A percentile compares a stretch with the other conserved stretches of the same genome.
Evolutionary conservation across 2,329 filamentous ascomycete species (phyloP).

Genomic region (Phialophora tarda): DNA sequence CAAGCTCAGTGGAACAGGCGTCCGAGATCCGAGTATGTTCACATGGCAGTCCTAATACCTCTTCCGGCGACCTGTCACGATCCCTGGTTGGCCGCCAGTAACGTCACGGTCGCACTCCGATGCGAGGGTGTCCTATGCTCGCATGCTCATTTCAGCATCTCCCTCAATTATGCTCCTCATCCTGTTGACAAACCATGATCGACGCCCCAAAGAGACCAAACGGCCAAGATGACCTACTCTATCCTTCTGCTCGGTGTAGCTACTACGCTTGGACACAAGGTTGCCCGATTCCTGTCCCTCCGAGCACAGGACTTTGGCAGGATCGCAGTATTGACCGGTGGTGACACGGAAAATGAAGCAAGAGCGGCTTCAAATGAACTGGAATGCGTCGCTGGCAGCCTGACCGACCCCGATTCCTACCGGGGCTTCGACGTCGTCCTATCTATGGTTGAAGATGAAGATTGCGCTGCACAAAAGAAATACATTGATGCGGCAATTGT

Average conservation of each 20-base stretch:
- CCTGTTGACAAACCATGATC: not conserved
- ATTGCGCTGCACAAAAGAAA: slow-evolving; percentile 2
- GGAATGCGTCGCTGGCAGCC: slow-evolving; percentile 6
- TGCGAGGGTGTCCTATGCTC: slow-evolving; percentile 1
- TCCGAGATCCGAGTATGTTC: not conserved
- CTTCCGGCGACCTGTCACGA: not conserved
- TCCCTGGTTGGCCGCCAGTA: not conserved
- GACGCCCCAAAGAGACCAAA: not conserved
- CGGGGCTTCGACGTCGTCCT: slow-evolving; percentile 18
- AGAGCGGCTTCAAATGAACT: not conserved
- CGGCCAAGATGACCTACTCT: slow-evolving; percentile 10
- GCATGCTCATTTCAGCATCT: not conserved
- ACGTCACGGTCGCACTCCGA: not conserved
- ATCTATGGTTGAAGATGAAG: slow-evolving; percentile 11
- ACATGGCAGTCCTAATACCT: not conserved
- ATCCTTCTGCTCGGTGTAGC: slow-evolving; percentile 13
- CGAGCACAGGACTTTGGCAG: slow-evolving; percentile 2
- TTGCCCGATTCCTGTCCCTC: not conserved
- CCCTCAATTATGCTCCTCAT: not conserved
- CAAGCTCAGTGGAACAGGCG: not conserved
- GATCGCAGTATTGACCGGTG: slow-evolving; percentile 3
- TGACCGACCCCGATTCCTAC: slow-evolving; percentile 13
- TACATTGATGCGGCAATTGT: slow-evolving; percentile 18
- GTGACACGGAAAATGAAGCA: not conserved
- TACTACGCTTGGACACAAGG: not conserved